A percentile compares a stretch with the other conserved stretches of the same genome.
Evolutionary conservation across 805 yeast genomes (phyloP).

Genomic region (Saturnispora hagleri): DNA sequence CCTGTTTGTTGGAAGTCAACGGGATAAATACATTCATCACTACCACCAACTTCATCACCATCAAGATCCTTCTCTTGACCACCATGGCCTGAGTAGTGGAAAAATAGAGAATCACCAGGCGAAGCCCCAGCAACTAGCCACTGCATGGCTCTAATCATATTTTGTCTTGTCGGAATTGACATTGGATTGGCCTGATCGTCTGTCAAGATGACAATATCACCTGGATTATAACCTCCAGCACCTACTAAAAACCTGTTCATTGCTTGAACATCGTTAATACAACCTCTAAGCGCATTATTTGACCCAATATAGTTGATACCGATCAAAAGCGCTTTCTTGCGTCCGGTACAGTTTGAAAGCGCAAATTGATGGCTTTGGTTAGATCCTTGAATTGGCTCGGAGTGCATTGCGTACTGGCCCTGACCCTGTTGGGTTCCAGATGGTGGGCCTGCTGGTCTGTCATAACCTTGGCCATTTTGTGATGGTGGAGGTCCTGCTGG

Average conservation of each 20-base stretch:
- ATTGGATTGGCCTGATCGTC: constrained; percentile 44
- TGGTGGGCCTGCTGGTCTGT: constrained; percentile 6
- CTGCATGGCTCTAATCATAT: constrained; percentile 69
- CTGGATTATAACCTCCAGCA: constrained; percentile 39
- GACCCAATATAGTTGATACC: constrained; percentile 75
- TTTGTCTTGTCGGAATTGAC: constrained; percentile 51
- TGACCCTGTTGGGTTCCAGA: constrained; percentile 19
- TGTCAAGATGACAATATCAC: constrained; percentile 51
- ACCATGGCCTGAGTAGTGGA: constrained; percentile 87
- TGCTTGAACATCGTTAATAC: constrained; percentile 67
- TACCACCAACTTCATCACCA: constrained; percentile 31
- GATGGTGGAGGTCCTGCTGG: constrained; percentile 14
- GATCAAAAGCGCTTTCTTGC: constrained; percentile 62
- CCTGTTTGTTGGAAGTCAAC: constrained; percentile 51
- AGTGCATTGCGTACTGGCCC: constrained; percentile 13
- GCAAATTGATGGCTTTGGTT: constrained; percentile 28
- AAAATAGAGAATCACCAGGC: constrained; percentile 69
- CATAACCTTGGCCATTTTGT: not conserved
- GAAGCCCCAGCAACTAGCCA: constrained; percentile 70
- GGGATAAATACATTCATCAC: constrained; percentile 31
- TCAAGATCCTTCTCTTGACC: constrained; percentile 56
- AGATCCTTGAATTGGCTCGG: constrained; percentile 27
- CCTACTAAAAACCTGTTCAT: constrained; percentile 31
- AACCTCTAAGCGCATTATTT: constrained; percentile 55
- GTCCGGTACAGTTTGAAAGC: constrained; percentile 64